Percentiles rank a stretch among this genome's conserved stretches.
These are phyloP conservation scores for Erodium moschatum DNA, from an alignment of 441 rosid species.

Conservation along the genomic window DNA sequence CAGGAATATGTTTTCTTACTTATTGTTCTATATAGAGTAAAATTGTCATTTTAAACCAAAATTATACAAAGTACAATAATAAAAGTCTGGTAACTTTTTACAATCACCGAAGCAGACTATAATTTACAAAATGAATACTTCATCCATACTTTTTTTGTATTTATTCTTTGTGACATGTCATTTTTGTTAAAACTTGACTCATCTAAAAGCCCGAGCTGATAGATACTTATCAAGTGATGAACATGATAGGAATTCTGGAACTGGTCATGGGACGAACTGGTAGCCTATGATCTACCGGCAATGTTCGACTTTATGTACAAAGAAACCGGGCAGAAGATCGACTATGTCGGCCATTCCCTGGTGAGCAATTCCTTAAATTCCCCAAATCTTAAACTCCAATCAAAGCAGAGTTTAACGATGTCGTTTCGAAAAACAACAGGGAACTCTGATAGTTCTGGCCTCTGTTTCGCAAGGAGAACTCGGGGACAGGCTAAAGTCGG, in stretches of 20 bases:
- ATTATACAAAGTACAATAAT: too few relatives aligned
- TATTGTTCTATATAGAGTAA: too few relatives aligned
- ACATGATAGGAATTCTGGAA: conserved; percentile 59
- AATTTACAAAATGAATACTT: too few relatives aligned
- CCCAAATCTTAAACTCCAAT: not conserved
- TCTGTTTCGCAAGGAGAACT: conserved; percentile 64
- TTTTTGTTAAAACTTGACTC: too few relatives aligned
- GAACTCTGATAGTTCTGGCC: conserved; percentile 66
- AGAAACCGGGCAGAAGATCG: conserved; percentile 60
- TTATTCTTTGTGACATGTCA: too few relatives aligned
- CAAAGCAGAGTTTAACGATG: too few relatives aligned
- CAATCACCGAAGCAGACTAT: too few relatives aligned
- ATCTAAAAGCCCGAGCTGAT: too few relatives aligned
- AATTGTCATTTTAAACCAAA: too few relatives aligned
- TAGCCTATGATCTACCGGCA: conserved; percentile 61
- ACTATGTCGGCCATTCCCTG: conserved; percentile 86
- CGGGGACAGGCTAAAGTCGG: conserved; percentile 52
- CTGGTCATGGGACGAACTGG: conserved; percentile 93
- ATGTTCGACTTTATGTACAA: conserved; percentile 44
- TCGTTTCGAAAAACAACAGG: conserved; percentile 29
- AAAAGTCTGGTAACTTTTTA: too few relatives aligned
- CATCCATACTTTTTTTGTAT: too few relatives aligned
- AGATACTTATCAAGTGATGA: not conserved
- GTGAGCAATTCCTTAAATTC: conserved; percentile 26
- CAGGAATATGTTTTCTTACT: too few relatives aligned